These are phyloP conservation scores for Pichia sp. DNA, from an alignment of 1,139 yeast species.

Conservation along the genomic window DNA sequence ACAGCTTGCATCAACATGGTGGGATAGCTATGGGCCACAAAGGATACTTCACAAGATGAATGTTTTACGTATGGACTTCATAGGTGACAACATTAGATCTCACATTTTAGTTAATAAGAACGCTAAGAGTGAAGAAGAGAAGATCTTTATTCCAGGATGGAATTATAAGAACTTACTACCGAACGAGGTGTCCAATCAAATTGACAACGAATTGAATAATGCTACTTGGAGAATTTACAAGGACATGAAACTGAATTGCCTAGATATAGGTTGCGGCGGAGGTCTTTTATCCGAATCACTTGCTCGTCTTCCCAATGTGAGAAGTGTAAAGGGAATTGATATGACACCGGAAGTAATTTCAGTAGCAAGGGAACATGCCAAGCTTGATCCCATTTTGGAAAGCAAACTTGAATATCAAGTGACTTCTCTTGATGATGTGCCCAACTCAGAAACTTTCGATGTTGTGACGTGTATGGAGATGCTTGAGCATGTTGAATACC, in stretches of 20 bases:
- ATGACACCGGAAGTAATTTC: conserved; percentile 74
- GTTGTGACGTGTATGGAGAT: conserved; percentile 89
- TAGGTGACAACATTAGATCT: conserved; percentile 53
- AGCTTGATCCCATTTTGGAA: conserved; percentile 57
- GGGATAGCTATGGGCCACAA: conserved; percentile 94
- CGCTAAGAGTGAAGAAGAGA: conserved; percentile 42
- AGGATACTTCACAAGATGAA: conserved; percentile 94
- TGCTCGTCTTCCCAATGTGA: conserved; percentile 67
- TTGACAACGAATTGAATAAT: conserved; percentile 45
- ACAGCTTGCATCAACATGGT: conserved; percentile 84
- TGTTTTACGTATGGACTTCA: conserved; percentile 79
- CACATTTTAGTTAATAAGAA: conserved; percentile 44
- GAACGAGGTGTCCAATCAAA: conserved; percentile 41
- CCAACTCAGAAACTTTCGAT: conserved; percentile 51
- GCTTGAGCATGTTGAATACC: conserved; percentile 88
- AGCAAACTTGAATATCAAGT: conserved; percentile 50
- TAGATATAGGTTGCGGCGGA: conserved; percentile 98
- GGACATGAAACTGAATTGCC: conserved; percentile 42
- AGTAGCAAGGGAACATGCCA: conserved; percentile 70
- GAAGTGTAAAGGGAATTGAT: conserved; percentile 75
- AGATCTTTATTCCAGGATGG: conserved; percentile 75
- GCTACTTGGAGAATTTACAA: conserved; percentile 41
- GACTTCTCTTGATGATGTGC: conserved; percentile 56
- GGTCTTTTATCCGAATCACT: conserved; percentile 85
- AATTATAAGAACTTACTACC: conserved; percentile 61